Base-by-base conservation (phyloP, 305 asterid genomes). In the Euphrasia arctica region DNA sequence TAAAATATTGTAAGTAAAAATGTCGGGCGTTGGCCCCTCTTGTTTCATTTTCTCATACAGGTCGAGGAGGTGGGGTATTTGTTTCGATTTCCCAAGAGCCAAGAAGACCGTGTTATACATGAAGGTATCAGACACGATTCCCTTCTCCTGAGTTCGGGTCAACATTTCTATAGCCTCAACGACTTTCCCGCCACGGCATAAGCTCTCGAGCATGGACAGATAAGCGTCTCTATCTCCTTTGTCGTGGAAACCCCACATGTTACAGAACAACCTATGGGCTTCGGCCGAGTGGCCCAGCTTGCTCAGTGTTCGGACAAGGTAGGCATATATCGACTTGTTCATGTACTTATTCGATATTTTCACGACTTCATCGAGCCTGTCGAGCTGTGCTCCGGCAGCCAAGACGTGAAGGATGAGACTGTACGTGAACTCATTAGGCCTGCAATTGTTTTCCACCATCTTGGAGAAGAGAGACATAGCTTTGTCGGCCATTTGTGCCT, bases 381-480 rank as follows among this genome's bases (percentile, higher is more conserved):
- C 90, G 48, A 93, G 98, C 82, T 85, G 85, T 12, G 96, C 96
- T 66, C 70, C 83, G 25, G 85, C 73, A 29, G 82, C 89, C 79
- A 93, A 72, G 58, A 79, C 90, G 68, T 82, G 78, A 65, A 93
- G 80, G 68, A 93, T 62, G 72, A 90, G 82, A 66, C 89, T 83
- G 72, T 90, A 90, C 0, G 98, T 90, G 74, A 85, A 86, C 61
- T 93, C 98, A 68, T 87, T 90, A 18, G 98, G 98, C 65, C 96
- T 80, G 81, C 96, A 90, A 68, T 82, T 82, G 70, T 77, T 78
- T 59, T 86, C 90, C 65, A 93, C 87, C 98, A 93, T 93, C 70
- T 86, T 86, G 50, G 95, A 84, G 70, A 93, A 90, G 31, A 90
- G 72, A 65, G 73, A 60, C 83, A 88, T 68, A 48, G 79, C 58